Percentiles rank a stretch among this genome's conserved stretches.
phyloP scores from a whole-genome alignment of 2,329 filamentous ascomycete species.

The Exophiala sideris region DNA sequence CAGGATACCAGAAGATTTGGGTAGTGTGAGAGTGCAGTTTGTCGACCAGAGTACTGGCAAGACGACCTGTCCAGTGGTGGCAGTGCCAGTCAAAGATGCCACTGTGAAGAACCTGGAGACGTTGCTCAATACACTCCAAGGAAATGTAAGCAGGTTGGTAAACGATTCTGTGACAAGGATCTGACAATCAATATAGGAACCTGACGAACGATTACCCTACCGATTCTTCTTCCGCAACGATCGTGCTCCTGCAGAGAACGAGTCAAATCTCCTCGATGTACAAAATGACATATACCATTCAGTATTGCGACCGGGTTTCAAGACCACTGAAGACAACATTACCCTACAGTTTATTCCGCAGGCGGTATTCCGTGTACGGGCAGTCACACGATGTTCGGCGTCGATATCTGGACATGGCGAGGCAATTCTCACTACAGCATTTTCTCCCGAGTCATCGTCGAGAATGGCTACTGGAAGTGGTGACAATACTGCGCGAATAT shows the following conservation, averaged over 20 bases:
- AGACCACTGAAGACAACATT: conserved; percentile 60
- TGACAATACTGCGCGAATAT: conserved; percentile 86
- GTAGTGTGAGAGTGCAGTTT: conserved; percentile 82
- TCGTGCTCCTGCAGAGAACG: conserved; percentile 29
- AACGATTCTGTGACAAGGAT: conserved; percentile 21
- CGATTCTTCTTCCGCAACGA: conserved; percentile 58
- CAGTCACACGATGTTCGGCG: conserved; percentile 84
- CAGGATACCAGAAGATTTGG: conserved; percentile 62
- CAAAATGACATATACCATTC: conserved; percentile 50
- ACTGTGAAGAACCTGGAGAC: conserved; percentile 85
- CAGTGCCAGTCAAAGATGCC: conserved; percentile 77
- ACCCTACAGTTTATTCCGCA: conserved; percentile 71
- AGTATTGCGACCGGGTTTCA: conserved; percentile 49
- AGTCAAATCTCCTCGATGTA: conserved; percentile 43
- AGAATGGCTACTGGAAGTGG: conserved; percentile 84
- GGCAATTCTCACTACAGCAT: conserved; percentile 80
- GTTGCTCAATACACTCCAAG: conserved; percentile 78
- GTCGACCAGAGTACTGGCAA: conserved; percentile 71
- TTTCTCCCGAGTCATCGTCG: conserved; percentile 74
- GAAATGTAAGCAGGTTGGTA: conserved; percentile 54
- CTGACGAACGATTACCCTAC: conserved; percentile 62
- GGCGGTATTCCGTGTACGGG: conserved; percentile 88
- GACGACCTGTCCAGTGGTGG: conserved; percentile 68
- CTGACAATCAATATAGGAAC: conserved; percentile 41
- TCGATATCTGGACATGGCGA: conserved; percentile 88